Evolutionary conservation across 164 flowering plant species (phyloP).

Genomic region (Vitis rupestris): DNA sequence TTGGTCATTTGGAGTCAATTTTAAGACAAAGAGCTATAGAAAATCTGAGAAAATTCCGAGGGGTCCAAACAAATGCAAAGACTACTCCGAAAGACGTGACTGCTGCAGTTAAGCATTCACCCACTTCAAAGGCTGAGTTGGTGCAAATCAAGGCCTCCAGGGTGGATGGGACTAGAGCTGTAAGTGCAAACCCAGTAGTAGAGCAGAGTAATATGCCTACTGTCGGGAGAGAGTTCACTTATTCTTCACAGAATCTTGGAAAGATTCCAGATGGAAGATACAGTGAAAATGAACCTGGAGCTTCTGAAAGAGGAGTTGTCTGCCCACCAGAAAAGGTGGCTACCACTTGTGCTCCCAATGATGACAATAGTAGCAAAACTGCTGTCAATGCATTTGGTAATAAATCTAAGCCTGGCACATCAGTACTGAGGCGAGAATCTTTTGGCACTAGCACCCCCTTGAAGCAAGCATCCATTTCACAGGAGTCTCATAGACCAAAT

Average conservation of each 20-base stretch:
- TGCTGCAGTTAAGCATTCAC: constrained; percentile 17
- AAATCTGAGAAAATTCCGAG: constrained; percentile 66
- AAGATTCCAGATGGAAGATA: constrained; percentile 6
- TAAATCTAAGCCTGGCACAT: constrained; percentile 13
- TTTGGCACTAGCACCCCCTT: constrained; percentile 8
- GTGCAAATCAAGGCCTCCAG: constrained; percentile 5
- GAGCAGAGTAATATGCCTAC: constrained; percentile 6
- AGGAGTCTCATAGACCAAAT: constrained; percentile 18
- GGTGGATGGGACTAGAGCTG: constrained; percentile 12
- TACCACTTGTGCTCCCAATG: constrained; percentile 12
- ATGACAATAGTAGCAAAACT: constrained; percentile 1
- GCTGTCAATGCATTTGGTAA: constrained; percentile 8
- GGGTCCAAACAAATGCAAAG: constrained; percentile 16
- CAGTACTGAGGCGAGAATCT: constrained; percentile 14
- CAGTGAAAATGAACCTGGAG: constrained; percentile 13
- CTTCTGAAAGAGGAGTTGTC: constrained; percentile 4
- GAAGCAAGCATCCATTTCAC: constrained; percentile 20
- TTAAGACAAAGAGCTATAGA: constrained; percentile 83
- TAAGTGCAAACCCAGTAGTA: constrained; percentile 11
- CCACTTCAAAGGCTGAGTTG: constrained; percentile 14
- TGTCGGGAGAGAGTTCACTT: constrained; percentile 11
- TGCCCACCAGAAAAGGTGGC: constrained; percentile 15
- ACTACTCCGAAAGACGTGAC: constrained; percentile 16
- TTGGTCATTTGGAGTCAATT: constrained; percentile 54
- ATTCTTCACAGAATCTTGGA: constrained; percentile 13